Evolutionary conservation across 2,329 filamentous ascomycete species (phyloP).

Genomic region (Xylariaceae sp.): DNA sequence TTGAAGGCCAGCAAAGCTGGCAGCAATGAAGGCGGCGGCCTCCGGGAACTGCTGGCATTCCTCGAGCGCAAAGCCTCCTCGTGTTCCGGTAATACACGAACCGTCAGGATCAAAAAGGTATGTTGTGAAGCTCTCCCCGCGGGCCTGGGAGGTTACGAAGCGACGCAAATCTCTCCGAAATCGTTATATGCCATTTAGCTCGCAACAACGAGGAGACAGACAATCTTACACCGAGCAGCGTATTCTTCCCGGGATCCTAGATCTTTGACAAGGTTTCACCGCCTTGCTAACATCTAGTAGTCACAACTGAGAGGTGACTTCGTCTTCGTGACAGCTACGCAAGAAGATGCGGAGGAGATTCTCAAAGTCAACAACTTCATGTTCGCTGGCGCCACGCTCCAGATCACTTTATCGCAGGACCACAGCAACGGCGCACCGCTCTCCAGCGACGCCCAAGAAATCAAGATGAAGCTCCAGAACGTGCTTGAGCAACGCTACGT

Average conservation of each 20-base stretch:
- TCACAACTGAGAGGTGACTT: constrained; percentile 64
- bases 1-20: constrained; percentile 64
- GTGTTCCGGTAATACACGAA: constrained; percentile 44
- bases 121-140: constrained; percentile 45
- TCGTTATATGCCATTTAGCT: constrained; percentile 36
- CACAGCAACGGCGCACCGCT: constrained; percentile 41
- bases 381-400: constrained; percentile 61
- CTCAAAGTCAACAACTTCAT: constrained; percentile 62
- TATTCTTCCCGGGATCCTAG: constrained; percentile 34
- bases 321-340: constrained; percentile 61
- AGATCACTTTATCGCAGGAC: constrained; percentile 44
- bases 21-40: constrained; percentile 59
- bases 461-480: constrained; percentile 61
- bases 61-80: constrained; percentile 64
- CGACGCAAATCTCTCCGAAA: constrained; percentile 35
- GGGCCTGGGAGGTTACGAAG: constrained; percentile 37
- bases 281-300: constrained; percentile 65
- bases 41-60: constrained; percentile 60
- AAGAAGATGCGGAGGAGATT: constrained; percentile 59
- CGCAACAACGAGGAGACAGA: constrained; percentile 36
- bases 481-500: constrained; percentile 75
- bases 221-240: constrained; percentile 32
- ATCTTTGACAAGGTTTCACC: constrained; percentile 38
- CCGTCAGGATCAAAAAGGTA: constrained; percentile 71
- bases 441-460: constrained; percentile 51